A percentile compares a stretch with the other conserved stretches of the same genome.
phyloP scores from a whole-genome alignment of 2,329 filamentous ascomycete species.

The Phialophora tarda region DNA sequence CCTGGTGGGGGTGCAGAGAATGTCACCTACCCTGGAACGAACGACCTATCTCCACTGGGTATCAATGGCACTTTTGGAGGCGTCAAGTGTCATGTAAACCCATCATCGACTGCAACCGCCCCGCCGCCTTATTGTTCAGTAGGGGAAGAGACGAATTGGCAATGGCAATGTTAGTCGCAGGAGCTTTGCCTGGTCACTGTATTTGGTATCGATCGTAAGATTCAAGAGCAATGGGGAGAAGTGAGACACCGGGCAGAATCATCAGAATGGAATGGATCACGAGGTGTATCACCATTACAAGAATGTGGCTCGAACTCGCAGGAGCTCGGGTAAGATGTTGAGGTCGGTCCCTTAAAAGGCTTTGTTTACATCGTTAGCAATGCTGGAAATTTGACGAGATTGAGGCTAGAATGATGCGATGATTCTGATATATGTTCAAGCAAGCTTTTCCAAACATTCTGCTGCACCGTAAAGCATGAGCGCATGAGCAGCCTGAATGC shows the following conservation, averaged over 20 bases:
- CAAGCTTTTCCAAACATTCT: background rate
- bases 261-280: background rate
- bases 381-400: background rate
- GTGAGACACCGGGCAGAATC: background rate
- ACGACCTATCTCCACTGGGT: constrained; percentile 14
- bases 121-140: background rate
- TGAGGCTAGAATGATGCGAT: background rate
- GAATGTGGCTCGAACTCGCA: background rate
- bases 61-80: constrained; percentile 19
- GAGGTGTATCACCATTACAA: background rate
- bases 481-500: background rate
- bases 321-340: background rate
- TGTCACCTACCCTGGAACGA: constrained; percentile 19
- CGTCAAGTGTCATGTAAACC: constrained; percentile 6
- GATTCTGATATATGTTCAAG: background rate
- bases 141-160: background rate
- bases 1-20: constrained; percentile 7
- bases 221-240: background rate
- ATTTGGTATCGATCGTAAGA: background rate
- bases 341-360: background rate
- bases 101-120: background rate
- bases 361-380: background rate
- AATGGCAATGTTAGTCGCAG: background rate
- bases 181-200: background rate
- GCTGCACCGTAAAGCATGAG: background rate